Conservation (phyloP, 345 rosid species). For the Eucalyptus decipiens region DNA sequence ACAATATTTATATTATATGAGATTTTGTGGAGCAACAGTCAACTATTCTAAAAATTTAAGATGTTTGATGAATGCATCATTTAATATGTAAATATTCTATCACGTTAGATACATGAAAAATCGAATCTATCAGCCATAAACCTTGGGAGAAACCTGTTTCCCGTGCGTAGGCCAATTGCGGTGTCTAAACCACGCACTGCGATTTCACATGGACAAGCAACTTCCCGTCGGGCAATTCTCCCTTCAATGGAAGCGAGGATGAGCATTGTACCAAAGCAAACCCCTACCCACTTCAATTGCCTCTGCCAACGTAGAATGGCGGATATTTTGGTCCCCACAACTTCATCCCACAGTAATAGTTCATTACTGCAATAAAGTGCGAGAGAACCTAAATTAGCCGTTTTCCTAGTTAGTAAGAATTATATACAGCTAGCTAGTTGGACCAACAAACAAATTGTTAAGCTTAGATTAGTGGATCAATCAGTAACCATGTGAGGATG, state of each 20-base stretch:
- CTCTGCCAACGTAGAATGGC: too few relatives aligned
- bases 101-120: neutral
- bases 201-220: neutral
- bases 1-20: neutral
- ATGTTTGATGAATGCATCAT: too few relatives aligned
- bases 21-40: accelerated
- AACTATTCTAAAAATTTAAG: too few relatives aligned
- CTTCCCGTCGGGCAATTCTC: neutral
- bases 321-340: neutral
- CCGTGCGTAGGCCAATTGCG: neutral
- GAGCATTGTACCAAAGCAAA: too few relatives aligned
- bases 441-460: too few relatives aligned
- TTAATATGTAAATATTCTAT: neutral
- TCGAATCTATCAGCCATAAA: neutral
- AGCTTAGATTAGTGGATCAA: neutral
- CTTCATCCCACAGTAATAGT: neutral
- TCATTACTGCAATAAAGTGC: neutral
- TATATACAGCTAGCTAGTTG: too few relatives aligned
- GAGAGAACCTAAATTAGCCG: too few relatives aligned
- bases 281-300: too few relatives aligned
- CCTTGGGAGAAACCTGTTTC: neutral
- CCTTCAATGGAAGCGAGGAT: neutral
- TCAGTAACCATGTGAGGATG: neutral
- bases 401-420: too few relatives aligned
- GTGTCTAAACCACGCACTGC: neutral